Percentiles rank a stretch among this genome's conserved stretches.
Evolutionary conservation across 345 rosid species (phyloP).

Genomic region (Euphorbia peplus): DNA sequence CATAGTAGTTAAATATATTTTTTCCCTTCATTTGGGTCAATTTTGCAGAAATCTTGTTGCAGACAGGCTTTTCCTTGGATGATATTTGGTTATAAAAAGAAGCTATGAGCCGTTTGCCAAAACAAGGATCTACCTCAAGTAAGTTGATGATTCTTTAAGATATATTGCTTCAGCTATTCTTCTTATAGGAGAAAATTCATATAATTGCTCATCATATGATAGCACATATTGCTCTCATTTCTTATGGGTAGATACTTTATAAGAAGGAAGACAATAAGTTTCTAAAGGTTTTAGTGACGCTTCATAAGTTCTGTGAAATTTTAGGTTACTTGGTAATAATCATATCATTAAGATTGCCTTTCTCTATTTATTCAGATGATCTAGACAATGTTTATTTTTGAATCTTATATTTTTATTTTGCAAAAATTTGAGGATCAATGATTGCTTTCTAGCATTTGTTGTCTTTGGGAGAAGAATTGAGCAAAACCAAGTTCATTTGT

Average conservation of each 20-base stretch:
- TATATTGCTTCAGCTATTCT: conserved; percentile 1
- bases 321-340: not conserved
- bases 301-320: not conserved
- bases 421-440: not conserved
- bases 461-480: not conserved
- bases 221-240: not conserved
- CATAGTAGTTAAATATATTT: not conserved
- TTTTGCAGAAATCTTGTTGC: conserved; percentile 8
- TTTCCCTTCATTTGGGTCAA: not conserved
- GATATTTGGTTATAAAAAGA: conserved; percentile 31
- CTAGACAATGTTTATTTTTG: not conserved
- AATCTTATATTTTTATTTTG: not conserved
- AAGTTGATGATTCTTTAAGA: conserved; percentile 4
- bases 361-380: not conserved
- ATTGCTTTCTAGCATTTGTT: not conserved
- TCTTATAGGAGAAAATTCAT: not conserved
- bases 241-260: not conserved
- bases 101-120: conserved; percentile 58
- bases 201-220: not conserved
- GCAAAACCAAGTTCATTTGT: not conserved
- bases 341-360: not conserved
- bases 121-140: conserved; percentile 58
- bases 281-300: not conserved
- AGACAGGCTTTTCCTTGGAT: conserved; percentile 35
- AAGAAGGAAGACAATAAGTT: not conserved